Conservation (phyloP, 768 basidiomycete species). For the Boletus sp. region DNA sequence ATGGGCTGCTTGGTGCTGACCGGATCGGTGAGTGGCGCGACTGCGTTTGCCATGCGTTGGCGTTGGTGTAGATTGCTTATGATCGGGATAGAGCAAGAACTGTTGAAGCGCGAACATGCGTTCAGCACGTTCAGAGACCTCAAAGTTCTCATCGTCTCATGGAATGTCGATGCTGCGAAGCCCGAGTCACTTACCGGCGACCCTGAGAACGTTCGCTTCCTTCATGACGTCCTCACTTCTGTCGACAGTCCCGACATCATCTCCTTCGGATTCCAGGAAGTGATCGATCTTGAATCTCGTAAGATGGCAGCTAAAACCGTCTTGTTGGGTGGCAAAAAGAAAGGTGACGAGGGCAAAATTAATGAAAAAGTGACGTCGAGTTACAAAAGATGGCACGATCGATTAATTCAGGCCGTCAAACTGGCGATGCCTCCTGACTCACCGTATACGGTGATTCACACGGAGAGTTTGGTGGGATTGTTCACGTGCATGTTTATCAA, state of each 20-base stretch:
- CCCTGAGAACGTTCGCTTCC: slow-evolving; percentile 73
- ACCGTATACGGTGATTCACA: slow-evolving; percentile 79
- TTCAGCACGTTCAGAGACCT: slow-evolving; percentile 82
- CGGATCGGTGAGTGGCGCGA: slow-evolving; percentile 71
- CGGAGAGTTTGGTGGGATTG: slow-evolving; percentile 88
- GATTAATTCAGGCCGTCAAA: slow-evolving; percentile 68
- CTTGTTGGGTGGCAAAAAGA: slow-evolving; percentile 71
- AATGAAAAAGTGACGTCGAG: slow-evolving; percentile 84
- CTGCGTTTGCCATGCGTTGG: background rate
- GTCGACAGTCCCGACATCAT: slow-evolving; percentile 84
- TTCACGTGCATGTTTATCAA: slow-evolving; percentile 78
- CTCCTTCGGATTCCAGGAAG: slow-evolving; percentile 92
- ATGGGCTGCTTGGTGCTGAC: slow-evolving; percentile 79
- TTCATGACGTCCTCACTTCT: slow-evolving; percentile 72
- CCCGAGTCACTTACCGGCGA: slow-evolving; percentile 70
- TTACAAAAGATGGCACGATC: slow-evolving; percentile 89
- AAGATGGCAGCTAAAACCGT: slow-evolving; percentile 93
- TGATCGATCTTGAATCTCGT: slow-evolving; percentile 92
- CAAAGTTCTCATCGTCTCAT: slow-evolving; percentile 77
- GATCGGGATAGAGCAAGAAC: slow-evolving; percentile 58
- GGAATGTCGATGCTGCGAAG: slow-evolving; percentile 90
- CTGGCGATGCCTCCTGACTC: slow-evolving; percentile 67
- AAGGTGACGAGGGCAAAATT: slow-evolving; percentile 45
- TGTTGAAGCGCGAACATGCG: slow-evolving; percentile 68
- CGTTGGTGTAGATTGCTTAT: slow-evolving; percentile 3